phyloP scores from a whole-genome alignment of 805 yeast genomes.

The Barnettozyma pratensis region DNA sequence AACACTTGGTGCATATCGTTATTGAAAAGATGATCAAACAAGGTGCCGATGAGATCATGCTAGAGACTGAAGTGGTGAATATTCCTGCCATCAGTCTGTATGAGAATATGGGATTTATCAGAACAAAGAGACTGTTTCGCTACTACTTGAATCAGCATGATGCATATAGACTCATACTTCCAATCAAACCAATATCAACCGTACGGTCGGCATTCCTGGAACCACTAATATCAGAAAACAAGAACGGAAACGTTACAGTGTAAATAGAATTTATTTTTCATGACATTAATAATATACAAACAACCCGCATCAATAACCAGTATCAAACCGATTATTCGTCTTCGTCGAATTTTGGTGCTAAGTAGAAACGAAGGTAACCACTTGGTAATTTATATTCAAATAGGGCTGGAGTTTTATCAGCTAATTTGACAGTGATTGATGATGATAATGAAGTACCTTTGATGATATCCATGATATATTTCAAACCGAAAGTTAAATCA shows the following conservation, averaged over 20 bases:
- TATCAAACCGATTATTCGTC: slow-evolving; percentile 47
- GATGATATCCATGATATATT: slow-evolving; percentile 85
- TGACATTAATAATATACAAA: neutral
- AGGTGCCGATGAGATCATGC: slow-evolving; percentile 81
- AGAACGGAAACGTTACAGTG: neutral
- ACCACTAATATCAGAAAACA: neutral
- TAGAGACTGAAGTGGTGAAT: slow-evolving; percentile 89
- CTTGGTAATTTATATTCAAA: slow-evolving; percentile 88
- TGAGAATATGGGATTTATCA: slow-evolving; percentile 70
- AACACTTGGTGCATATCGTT: slow-evolving; percentile 55
- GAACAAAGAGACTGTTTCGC: slow-evolving; percentile 71
- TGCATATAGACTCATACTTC: slow-evolving; percentile 82
- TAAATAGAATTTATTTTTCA: neutral
- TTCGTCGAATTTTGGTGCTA: slow-evolving; percentile 97
- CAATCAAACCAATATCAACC: slow-evolving; percentile 59
- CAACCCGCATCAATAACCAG: neutral
- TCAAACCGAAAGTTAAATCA: slow-evolving; percentile 83
- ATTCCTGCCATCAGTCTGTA: slow-evolving; percentile 62
- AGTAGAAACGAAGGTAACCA: slow-evolving; percentile 90
- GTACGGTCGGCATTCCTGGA: slow-evolving; percentile 49
- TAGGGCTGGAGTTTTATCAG: slow-evolving; percentile 89
- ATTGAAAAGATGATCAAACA: slow-evolving; percentile 59
- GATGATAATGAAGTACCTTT: slow-evolving; percentile 80
- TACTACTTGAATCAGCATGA: slow-evolving; percentile 92
- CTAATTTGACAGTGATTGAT: slow-evolving; percentile 76